A percentile compares a stretch with the other conserved stretches of the same genome.
These are phyloP conservation scores for Fusarium sp. DNA, from an alignment of 2,329 filamentous ascomycete species.

Conservation along the genomic window DNA sequence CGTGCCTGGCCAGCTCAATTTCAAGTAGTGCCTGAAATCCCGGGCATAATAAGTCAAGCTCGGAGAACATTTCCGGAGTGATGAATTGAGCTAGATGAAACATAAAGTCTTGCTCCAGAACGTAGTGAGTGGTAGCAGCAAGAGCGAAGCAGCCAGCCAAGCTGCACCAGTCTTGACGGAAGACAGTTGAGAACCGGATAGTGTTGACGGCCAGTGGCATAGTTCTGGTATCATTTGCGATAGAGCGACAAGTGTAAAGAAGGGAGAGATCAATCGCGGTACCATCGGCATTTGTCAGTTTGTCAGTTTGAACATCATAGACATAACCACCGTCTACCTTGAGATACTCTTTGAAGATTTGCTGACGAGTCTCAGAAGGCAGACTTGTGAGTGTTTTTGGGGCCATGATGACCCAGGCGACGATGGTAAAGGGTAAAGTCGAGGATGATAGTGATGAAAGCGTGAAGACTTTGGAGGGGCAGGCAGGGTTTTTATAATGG, in stretches of 20 bases:
- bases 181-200: conserved; percentile 20
- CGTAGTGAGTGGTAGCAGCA: background rate
- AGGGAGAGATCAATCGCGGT: conserved; percentile 26
- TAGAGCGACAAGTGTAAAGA: conserved; percentile 22
- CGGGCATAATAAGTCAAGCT: background rate
- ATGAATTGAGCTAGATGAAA: background rate
- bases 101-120: background rate
- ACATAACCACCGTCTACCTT: conserved; percentile 16
- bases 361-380: conserved; percentile 17
- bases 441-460: background rate
- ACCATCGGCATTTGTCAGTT: background rate
- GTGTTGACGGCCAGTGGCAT: conserved; percentile 10
- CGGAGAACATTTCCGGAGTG: conserved; percentile 5
- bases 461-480: background rate
- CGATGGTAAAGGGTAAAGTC: background rate
- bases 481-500: background rate
- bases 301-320: background rate
- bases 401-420: background rate
- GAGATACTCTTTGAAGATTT: conserved; percentile 28
- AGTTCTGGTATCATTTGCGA: conserved; percentile 3
- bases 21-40: background rate
- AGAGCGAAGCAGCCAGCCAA: conserved; percentile 7
- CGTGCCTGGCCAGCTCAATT: accelerated
- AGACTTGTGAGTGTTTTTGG: background rate
- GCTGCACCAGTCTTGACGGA: conserved; percentile 1